phyloP scores from a whole-genome alignment of 2,329 filamentous ascomycete genomes.

The Fonsecaea erecta region DNA sequence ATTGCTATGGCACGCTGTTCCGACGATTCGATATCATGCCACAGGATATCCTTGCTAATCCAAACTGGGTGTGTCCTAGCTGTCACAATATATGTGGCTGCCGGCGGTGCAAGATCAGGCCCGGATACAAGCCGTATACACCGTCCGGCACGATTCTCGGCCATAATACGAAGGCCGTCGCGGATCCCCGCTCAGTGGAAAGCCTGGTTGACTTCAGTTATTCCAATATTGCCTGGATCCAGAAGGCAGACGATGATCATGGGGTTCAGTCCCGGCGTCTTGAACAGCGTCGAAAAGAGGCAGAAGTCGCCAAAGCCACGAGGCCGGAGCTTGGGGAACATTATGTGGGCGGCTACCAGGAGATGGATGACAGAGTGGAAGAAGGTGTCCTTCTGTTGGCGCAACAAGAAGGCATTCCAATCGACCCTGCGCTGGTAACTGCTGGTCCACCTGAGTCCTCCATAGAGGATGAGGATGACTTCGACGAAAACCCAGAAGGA shows the following conservation, averaged over 20 bases:
- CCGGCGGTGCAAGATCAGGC: conserved; percentile 71
- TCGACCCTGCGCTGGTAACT: conserved; percentile 48
- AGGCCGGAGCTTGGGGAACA: conserved; percentile 53
- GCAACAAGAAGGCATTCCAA: conserved; percentile 44
- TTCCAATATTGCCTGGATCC: conserved; percentile 85
- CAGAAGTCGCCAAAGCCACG: conserved; percentile 56
- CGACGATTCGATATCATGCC: conserved; percentile 91
- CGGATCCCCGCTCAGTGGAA: conserved; percentile 89
- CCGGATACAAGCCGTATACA: conserved; percentile 74
- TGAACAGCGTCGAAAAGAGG: conserved; percentile 57
- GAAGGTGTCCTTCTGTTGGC: conserved; percentile 33
- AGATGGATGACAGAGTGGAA: conserved; percentile 23
- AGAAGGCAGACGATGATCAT: conserved; percentile 59
- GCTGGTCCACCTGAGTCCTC: conserved; percentile 4
- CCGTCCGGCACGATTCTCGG: conserved; percentile 87
- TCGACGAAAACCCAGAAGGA: conserved; percentile 37
- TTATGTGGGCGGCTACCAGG: conserved; percentile 48
- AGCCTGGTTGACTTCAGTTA: conserved; percentile 86
- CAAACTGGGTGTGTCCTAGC: conserved; percentile 85
- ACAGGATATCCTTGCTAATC: conserved; percentile 76
- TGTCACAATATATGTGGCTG: conserved; percentile 89
- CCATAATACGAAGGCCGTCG: conserved; percentile 86
- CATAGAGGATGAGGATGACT: conserved; percentile 35
- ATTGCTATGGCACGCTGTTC: conserved; percentile 93
- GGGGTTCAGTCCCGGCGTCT: conserved; percentile 51